phyloP scores from a whole-genome alignment of 2,329 filamentous ascomycete species.

The Botryosphaeria dothidea region DNA sequence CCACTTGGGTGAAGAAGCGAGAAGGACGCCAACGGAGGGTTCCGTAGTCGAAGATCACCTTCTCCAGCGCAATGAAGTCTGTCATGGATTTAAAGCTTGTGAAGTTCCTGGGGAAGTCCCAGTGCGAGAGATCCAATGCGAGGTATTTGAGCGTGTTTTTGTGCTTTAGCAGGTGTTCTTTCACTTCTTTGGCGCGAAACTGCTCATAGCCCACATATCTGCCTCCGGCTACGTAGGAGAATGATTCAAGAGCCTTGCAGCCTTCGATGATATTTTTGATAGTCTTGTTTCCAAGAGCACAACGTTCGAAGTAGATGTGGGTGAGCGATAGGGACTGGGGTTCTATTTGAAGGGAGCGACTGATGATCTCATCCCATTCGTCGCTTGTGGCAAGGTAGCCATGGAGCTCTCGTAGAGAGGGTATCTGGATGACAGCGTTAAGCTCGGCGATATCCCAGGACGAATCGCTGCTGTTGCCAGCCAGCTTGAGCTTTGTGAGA shows the following conservation, averaged over 20 bases:
- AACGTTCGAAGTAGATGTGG: constrained; percentile 9
- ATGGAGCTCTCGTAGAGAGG: constrained; percentile 8
- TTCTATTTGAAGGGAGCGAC: background rate
- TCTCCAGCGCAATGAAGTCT: constrained; percentile 3
- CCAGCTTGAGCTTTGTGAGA: constrained; percentile 2
- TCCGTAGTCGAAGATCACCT: constrained; percentile 13
- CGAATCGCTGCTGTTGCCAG: background rate
- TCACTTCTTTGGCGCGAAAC: background rate
- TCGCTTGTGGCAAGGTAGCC: background rate
- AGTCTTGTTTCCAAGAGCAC: background rate
- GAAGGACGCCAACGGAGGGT: constrained; percentile 4
- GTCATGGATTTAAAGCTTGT: constrained; percentile 2
- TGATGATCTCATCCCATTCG: background rate
- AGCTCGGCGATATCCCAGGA: background rate
- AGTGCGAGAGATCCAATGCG: constrained; percentile 4
- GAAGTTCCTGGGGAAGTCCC: constrained; percentile 1
- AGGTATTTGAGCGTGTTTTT: constrained; percentile 11
- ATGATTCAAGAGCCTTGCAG: constrained; percentile 12
- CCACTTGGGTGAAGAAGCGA: background rate
- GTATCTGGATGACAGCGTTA: background rate
- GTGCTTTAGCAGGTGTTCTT: constrained; percentile 1
- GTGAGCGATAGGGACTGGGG: background rate
- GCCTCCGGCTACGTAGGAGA: background rate
- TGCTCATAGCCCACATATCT: constrained; percentile 4
- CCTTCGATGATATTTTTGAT: background rate